A percentile compares a stretch with the other conserved stretches of the same genome.
Conservation (phyloP, 2,329 filamentous ascomycete species). For the Cadophora sp. region DNA sequence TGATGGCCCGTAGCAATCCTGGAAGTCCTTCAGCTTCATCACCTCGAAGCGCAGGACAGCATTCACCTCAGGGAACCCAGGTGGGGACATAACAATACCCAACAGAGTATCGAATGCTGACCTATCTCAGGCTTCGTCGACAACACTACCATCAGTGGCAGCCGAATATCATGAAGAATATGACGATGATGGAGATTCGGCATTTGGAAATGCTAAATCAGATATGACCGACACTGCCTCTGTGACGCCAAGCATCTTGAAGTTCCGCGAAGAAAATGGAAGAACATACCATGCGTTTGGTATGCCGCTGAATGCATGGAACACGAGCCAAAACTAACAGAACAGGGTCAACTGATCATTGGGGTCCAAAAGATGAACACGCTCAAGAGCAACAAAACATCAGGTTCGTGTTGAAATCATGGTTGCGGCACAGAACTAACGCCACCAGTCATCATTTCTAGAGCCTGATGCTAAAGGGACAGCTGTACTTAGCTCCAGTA, state of each 20-base stretch:
- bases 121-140: neutral
- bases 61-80: neutral
- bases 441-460: constrained; percentile 47
- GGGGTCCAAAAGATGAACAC: constrained; percentile 35
- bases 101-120: neutral
- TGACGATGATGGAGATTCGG: constrained; percentile 29
- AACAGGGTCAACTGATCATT: constrained; percentile 32
- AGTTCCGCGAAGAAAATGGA: constrained; percentile 38
- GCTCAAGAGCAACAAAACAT: constrained; percentile 35
- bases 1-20: neutral
- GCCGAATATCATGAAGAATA: constrained; percentile 21
- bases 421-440: neutral
- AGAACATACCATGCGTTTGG: constrained; percentile 39
- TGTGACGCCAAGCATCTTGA: constrained; percentile 37
- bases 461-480: constrained; percentile 47
- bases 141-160: constrained; percentile 11
- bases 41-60: neutral
- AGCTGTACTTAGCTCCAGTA: constrained; percentile 51
- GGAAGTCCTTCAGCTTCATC: neutral
- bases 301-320: neutral
- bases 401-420: constrained; percentile 15
- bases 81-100: neutral
- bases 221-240: constrained; percentile 34
- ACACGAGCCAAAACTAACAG: neutral
- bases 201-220: constrained; percentile 26